phyloP scores from a whole-genome alignment of 345 rosid species.

The Trapa bicornis region DNA sequence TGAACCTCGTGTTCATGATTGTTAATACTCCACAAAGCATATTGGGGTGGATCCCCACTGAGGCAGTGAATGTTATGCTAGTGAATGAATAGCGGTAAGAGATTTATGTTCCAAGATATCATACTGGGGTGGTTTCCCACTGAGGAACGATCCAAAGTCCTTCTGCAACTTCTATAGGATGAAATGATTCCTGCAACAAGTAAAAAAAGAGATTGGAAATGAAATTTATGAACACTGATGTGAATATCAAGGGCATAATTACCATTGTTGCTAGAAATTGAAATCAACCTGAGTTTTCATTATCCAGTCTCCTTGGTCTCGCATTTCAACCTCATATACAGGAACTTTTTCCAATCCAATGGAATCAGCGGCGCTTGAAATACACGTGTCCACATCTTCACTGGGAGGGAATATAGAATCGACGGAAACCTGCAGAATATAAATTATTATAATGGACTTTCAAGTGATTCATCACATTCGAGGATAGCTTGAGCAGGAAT shows the following conservation, averaged over 20 bases:
- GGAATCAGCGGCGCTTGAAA: constrained; percentile 56
- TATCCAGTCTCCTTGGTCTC: constrained; percentile 58
- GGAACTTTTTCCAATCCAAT: constrained; percentile 62
- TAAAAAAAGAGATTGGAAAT: not conserved
- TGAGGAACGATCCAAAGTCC: constrained; percentile 86
- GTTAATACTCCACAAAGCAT: not conserved
- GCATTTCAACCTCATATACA: constrained; percentile 41
- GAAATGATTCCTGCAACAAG: constrained; percentile 54
- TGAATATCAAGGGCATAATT: not conserved
- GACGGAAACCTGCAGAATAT: constrained; percentile 35
- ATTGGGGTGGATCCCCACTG: no score
- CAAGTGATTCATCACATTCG: not conserved
- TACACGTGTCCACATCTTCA: constrained; percentile 45
- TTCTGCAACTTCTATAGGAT: constrained; percentile 48
- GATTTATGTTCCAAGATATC: constrained; percentile 12
- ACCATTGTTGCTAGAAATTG: not conserved
- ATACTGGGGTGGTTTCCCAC: constrained; percentile 74
- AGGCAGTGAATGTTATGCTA: not conserved
- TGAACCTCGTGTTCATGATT: not conserved
- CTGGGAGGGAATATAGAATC: constrained; percentile 53
- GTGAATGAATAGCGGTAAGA: not conserved
- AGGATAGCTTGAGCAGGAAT: not conserved
- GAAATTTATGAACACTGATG: not conserved
- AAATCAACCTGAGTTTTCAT: constrained; percentile 52
- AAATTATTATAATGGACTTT: not conserved